Percentiles rank a stretch among this genome's conserved stretches.
Conservation (phyloP, 768 basidiomycete species). For the Dentipellis sp. region DNA sequence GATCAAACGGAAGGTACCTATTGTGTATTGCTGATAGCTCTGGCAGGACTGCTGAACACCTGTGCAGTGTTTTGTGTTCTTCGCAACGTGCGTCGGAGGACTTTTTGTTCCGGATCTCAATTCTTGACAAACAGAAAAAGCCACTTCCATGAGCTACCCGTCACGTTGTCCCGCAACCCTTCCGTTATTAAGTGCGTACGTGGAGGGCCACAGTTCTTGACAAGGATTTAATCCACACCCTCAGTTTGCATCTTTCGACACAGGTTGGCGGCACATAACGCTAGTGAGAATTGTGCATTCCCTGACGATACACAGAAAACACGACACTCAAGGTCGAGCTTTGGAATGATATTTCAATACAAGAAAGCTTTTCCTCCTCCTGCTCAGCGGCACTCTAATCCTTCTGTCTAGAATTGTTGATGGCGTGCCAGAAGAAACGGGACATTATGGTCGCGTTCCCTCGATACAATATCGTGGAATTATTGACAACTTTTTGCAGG, state of each 20-base stretch:
- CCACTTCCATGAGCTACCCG: constrained; percentile 74
- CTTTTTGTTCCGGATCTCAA: no score
- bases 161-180: constrained; percentile 67
- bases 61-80: constrained; percentile 73
- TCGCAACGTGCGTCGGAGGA: constrained; percentile 62
- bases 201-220: no score
- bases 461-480: background rate
- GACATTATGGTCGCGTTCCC: constrained; percentile 60
- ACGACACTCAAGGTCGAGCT: constrained; percentile 40
- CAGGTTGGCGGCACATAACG: constrained; percentile 40
- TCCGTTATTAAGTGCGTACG: constrained; percentile 66
- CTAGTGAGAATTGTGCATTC: background rate
- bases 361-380: constrained; percentile 32
- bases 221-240: background rate
- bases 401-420: constrained; percentile 52
- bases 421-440: constrained; percentile 48
- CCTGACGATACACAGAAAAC: constrained; percentile 33
- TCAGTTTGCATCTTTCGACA: constrained; percentile 74
- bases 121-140: constrained; percentile 25
- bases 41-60: background rate
- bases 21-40: background rate
- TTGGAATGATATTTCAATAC: constrained; percentile 73
- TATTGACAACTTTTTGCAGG: constrained; percentile 36
- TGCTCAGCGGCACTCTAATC: background rate
- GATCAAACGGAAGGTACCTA: constrained; percentile 57